Conservation (phyloP, 176 grass and related monocot species). For the Lolium perenne region DNA sequence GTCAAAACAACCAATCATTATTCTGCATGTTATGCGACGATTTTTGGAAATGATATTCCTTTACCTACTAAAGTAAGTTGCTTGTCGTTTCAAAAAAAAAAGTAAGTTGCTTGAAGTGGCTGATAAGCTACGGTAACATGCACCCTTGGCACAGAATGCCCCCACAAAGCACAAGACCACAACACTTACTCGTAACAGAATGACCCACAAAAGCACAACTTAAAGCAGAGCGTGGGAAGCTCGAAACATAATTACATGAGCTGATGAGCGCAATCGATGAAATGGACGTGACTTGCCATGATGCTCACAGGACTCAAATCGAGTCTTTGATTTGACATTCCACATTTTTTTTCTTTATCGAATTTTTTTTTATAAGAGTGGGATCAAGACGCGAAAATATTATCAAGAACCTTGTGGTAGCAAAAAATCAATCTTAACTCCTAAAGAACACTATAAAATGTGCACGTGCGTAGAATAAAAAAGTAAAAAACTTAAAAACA, state of each 20-base stretch:
- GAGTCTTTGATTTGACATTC: no score
- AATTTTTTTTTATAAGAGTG: no score
- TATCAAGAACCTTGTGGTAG: no score
- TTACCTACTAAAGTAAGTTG: background rate
- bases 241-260: constrained; percentile 15
- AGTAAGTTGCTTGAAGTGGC: background rate
- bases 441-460: no score
- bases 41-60: background rate
- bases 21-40: background rate
- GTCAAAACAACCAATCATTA: background rate
- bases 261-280: constrained; percentile 17
- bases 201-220: constrained; percentile 4
- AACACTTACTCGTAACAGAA: constrained; percentile 25
- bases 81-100: no score
- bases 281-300: constrained; percentile 26
- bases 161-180: constrained; percentile 28
- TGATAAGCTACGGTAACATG: constrained; percentile 18
- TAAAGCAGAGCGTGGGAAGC: constrained; percentile 26
- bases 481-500: no score
- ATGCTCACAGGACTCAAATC: background rate
- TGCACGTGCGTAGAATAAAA: no score
- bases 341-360: no score
- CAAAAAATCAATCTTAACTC: no score
- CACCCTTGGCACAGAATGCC: constrained; percentile 36
- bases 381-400: no score